Evolutionary conservation across 192 early-diverging fungal species (phyloP), one percentile per base, ranked within the genome.

Genomic region (Mortierella antarctica): DNA sequence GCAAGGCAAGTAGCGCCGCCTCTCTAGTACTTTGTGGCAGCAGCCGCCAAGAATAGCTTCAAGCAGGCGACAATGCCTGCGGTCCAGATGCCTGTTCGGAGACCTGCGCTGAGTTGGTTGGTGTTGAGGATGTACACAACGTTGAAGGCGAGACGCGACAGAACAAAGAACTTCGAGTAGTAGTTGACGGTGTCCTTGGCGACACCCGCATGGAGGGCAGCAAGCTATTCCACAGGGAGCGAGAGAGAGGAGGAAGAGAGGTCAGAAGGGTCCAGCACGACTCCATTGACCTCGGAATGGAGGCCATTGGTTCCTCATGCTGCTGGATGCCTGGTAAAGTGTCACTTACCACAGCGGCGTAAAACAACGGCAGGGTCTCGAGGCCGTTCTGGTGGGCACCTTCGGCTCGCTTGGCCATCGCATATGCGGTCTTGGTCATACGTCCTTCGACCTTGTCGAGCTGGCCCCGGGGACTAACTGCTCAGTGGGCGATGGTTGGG

Each of bases 331-430:
- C 1, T 18, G 20, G 31, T 62, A 53, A 64, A 64, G 70, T 72
- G 52, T 54, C 70, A 60, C 77, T 81, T 76, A 84, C 83, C 51
- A 84, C 51, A n/a, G 83, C 72, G 15, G 56, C 58, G 12, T 62
- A 79, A 60, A 75, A 84, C 39, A 84, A 2, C 42, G 77, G 73
- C 13, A 84, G 68, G 20, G 77, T 72, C 57, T 84, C 83, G 2
- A 84, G 7, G 18, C 83, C 77, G 51, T 84, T 84, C 49, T 20
- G 17, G 49, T 84, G 83, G 48, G 83, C 83, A 48, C 72, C 57
- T 31, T 84, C 77, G 60, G 72, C 65, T 65, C 83, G 76, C 67
- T 84, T 84, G 46, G 83, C 83, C 73, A 72, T 81, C 18, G 62
- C 65, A 52, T 51, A 81, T 6, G 63, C 52, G 18, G 59, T 64